phyloP scores from a whole-genome alignment of 805 yeast genomes.

The Sugiyamaella qingdaonensis region DNA sequence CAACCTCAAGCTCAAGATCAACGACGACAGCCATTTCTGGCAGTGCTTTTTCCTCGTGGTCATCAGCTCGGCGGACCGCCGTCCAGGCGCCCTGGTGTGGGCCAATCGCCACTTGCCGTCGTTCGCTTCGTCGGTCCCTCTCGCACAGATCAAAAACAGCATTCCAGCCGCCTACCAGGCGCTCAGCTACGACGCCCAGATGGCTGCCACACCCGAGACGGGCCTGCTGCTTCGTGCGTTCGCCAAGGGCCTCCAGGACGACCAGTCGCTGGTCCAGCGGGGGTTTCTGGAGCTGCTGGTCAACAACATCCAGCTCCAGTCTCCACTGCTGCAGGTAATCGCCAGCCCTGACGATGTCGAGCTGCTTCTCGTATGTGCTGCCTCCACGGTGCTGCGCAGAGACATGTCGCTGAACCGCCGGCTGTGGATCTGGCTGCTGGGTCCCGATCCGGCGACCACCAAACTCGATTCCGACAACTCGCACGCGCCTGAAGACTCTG shows the following conservation, averaged over 20 bases:
- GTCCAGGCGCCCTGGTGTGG: conserved; percentile 84
- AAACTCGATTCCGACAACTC: conserved; percentile 7
- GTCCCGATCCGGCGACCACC: conserved; percentile 53
- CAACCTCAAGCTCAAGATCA: conserved; percentile 49
- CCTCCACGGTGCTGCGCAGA: conserved; percentile 64
- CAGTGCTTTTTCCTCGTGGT: conserved; percentile 69
- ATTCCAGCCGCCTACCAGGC: conserved; percentile 27
- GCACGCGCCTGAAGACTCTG: neutral
- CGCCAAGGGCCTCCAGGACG: conserved; percentile 62
- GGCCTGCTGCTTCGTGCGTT: conserved; percentile 76
- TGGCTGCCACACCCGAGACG: conserved; percentile 69
- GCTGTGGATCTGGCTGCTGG: conserved; percentile 88
- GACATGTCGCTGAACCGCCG: conserved; percentile 96
- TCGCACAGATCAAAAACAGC: conserved; percentile 19
- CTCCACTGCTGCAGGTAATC: conserved; percentile 49
- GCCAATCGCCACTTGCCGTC: conserved; percentile 61
- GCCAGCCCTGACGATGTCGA: conserved; percentile 52
- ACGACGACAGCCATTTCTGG: conserved; percentile 81
- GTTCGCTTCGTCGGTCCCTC: conserved; percentile 30
- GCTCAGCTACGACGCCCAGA: conserved; percentile 50
- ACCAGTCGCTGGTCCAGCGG: conserved; percentile 69
- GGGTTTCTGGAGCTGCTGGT: conserved; percentile 83
- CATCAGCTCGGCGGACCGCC: conserved; percentile 71
- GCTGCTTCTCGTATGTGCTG: conserved; percentile 56
- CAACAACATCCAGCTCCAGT: conserved; percentile 60